Percentiles rank a stretch among this genome's conserved stretches.
These are phyloP conservation scores for Chrysoporthe puriensis DNA, from an alignment of 2,329 filamentous ascomycete species.

Conservation along the genomic window DNA sequence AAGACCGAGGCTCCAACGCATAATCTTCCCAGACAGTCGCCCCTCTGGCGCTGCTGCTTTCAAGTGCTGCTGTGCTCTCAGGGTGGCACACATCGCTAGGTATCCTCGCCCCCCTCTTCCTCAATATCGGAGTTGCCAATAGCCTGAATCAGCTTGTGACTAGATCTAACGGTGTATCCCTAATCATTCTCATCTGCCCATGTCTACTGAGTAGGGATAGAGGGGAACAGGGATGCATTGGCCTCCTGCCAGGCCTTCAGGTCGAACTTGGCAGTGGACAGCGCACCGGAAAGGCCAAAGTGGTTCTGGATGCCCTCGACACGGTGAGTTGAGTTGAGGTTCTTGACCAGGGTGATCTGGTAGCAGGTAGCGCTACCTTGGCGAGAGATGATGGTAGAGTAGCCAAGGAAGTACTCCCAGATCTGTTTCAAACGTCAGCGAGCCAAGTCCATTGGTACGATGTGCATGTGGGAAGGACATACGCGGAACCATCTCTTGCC, in stretches of 20 bases:
- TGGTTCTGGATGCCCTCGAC: constrained; percentile 74
- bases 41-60: neutral
- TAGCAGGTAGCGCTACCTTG: constrained; percentile 85
- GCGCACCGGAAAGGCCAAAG: constrained; percentile 68
- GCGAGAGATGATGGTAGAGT: constrained; percentile 80
- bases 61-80: neutral
- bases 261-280: constrained; percentile 41
- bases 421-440: constrained; percentile 58
- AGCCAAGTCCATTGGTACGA: no score
- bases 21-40: neutral
- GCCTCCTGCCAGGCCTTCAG: constrained; percentile 39
- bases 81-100: neutral
- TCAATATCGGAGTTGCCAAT: neutral
- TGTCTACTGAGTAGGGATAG: constrained; percentile 34
- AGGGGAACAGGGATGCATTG: constrained; percentile 39
- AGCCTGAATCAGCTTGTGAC: neutral
- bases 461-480: constrained; percentile 46
- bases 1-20: neutral
- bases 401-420: constrained; percentile 91
- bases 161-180: neutral
- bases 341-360: constrained; percentile 87
- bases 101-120: neutral
- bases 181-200: neutral
- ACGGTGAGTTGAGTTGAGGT: constrained; percentile 84
- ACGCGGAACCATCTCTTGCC: constrained; percentile 94